Evolutionary conservation across 768 basidiomycete species (phyloP).

Genomic region (Mycena pura): DNA sequence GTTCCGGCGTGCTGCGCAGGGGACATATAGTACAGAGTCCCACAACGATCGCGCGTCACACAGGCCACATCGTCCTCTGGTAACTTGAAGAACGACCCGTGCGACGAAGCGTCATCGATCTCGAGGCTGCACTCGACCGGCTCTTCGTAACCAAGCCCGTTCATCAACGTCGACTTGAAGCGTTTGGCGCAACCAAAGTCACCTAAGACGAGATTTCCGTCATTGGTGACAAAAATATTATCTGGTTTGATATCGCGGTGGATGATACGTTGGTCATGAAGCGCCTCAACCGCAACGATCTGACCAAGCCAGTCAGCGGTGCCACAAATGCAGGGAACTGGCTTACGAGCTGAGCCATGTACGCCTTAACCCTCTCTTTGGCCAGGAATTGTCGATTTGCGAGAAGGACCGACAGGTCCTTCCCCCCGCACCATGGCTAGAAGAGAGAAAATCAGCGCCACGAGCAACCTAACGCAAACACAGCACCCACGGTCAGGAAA

Average conservation of each 20-base stretch:
- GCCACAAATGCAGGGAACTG: background rate
- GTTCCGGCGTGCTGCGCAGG: constrained; percentile 26
- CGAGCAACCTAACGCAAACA: constrained; percentile 16
- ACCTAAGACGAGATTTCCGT: constrained; percentile 27
- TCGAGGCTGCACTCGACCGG: background rate
- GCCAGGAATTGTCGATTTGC: constrained; percentile 1
- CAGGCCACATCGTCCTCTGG: background rate
- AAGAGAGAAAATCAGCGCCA: background rate
- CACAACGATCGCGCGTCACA: constrained; percentile 24
- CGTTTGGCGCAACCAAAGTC: constrained; percentile 24
- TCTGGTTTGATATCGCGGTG: constrained; percentile 33
- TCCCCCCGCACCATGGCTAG: constrained; percentile 16
- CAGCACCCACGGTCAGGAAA: background rate
- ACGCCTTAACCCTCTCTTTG: constrained; percentile 21
- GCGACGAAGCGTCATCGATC: background rate
- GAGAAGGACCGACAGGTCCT: constrained; percentile 25
- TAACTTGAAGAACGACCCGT: background rate
- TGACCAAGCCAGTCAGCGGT: background rate
- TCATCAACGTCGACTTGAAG: background rate
- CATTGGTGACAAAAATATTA: constrained; percentile 26
- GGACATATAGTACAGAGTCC: constrained; percentile 30
- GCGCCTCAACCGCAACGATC: constrained; percentile 23
- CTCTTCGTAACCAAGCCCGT: background rate
- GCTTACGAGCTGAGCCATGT: constrained; percentile 34
- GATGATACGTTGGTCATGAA: constrained; percentile 21